Evolutionary conservation across 2,329 filamentous ascomycete genomes (phyloP).

Genomic region (Aspergillus tanneri): DNA sequence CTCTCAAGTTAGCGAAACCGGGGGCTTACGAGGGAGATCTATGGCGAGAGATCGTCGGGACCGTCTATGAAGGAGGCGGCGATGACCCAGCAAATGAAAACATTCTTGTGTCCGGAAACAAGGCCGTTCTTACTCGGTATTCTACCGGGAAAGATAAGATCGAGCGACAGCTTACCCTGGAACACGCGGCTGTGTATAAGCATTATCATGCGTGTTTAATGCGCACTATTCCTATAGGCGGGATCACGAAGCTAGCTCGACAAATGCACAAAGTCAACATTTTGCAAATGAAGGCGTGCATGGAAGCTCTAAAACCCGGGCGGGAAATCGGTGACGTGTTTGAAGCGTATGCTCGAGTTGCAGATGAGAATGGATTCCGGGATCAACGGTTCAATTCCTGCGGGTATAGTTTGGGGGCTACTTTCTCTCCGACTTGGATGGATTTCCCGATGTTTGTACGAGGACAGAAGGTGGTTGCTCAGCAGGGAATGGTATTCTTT

Average conservation of each 20-base stretch:
- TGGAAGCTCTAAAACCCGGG: slow-evolving; percentile 30
- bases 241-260: slow-evolving; percentile 28
- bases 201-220: slow-evolving; percentile 37
- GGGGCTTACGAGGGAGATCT: slow-evolving; percentile 38
- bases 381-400: slow-evolving; percentile 33
- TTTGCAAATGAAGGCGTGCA: slow-evolving; percentile 28
- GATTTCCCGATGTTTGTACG: slow-evolving; percentile 24
- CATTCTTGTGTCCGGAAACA: slow-evolving; percentile 36
- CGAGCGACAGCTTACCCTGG: slow-evolving; percentile 34
- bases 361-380: slow-evolving; percentile 32
- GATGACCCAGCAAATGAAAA: slow-evolving; percentile 38
- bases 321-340: slow-evolving; percentile 29
- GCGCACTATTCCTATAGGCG: slow-evolving; percentile 33
- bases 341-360: slow-evolving; percentile 30
- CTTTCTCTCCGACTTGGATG: slow-evolving; percentile 27
- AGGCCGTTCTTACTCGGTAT: slow-evolving; percentile 35
- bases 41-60: slow-evolving; percentile 36
- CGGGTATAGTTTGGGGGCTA: slow-evolving; percentile 32
- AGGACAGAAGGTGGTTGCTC: slow-evolving; percentile 19
- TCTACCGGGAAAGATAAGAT: slow-evolving; percentile 33
- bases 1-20: slow-evolving; percentile 37
- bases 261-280: slow-evolving; percentile 29
- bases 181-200: slow-evolving; percentile 36
- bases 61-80: slow-evolving; percentile 38
- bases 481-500: slow-evolving; percentile 35